These are phyloP conservation scores for Arthrobotrys entomopaga DNA, from an alignment of 2,329 filamentous ascomycete species.

Conservation along the genomic window DNA sequence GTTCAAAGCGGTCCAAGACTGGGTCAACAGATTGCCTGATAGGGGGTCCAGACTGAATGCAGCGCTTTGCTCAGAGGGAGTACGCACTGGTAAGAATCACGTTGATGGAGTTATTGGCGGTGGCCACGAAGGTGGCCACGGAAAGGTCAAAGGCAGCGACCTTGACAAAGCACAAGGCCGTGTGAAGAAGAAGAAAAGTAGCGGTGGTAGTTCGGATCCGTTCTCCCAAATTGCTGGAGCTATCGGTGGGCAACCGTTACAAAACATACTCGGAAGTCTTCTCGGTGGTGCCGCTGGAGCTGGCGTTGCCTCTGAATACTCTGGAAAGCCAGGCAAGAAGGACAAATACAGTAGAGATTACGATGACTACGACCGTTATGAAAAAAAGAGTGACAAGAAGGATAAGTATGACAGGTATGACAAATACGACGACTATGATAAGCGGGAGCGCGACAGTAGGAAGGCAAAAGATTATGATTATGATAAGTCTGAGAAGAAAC, in stretches of 20 bases:
- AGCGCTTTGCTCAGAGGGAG: conserved; percentile 83
- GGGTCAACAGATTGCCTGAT: conserved; percentile 75
- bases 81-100: conserved; percentile 85
- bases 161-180: conserved; percentile 56
- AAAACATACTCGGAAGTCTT: conserved; percentile 56
- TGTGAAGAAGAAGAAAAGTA: conserved; percentile 57
- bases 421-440: conserved; percentile 37
- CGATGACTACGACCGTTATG: conserved; percentile 31
- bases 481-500: conserved; percentile 51
- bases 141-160: conserved; percentile 57
- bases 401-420: conserved; percentile 52
- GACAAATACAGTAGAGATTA: conserved; percentile 38
- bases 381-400: conserved; percentile 47
- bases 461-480: conserved; percentile 52
- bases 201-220: conserved; percentile 52
- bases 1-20: conserved; percentile 73
- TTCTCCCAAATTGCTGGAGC: conserved; percentile 55
- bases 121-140: conserved; percentile 57
- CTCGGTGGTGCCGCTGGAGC: conserved; percentile 50
- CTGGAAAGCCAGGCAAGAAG: conserved; percentile 32
- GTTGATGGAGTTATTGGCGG: conserved; percentile 60
- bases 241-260: conserved; percentile 53
- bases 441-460: conserved; percentile 32
- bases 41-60: conserved; percentile 75
- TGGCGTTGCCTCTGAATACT: conserved; percentile 34